Conservation (phyloP, 495 filamentous ascomycete species). For the Lepidopterella palustris region DNA sequence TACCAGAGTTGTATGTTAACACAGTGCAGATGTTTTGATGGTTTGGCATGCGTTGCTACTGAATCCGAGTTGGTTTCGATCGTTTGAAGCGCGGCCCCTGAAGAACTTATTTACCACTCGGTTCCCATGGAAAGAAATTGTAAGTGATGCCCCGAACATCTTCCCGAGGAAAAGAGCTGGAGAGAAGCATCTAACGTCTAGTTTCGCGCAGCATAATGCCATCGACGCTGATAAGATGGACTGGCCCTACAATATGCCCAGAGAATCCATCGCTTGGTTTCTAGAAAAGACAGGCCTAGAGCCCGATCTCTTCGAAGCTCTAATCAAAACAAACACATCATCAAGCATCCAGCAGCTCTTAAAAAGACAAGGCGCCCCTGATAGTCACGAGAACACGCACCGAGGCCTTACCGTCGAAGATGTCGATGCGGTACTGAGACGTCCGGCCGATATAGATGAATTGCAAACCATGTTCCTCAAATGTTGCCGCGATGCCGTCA, state of each 20-base stretch:
- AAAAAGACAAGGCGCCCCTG: not conserved
- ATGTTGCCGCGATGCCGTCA: not conserved
- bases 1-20: not conserved
- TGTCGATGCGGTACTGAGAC: not conserved
- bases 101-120: not conserved
- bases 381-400: not conserved
- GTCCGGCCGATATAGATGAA: not conserved
- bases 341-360: not conserved
- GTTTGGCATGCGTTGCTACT: constrained; percentile 7
- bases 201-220: not conserved
- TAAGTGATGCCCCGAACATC: not conserved
- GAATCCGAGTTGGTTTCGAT: not conserved
- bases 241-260: not conserved
- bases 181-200: not conserved
- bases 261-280: not conserved
- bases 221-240: not conserved
- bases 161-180: not conserved
- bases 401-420: not conserved
- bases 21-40: constrained; percentile 1
- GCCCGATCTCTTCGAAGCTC: not conserved
- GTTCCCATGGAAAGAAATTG: not conserved
- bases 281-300: not conserved
- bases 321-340: not conserved
- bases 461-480: not conserved
- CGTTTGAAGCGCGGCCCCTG: not conserved